Evolutionary conservation across 2,329 filamentous ascomycete genomes (phyloP), one percentile per base, ranked within the genome.

Genomic region (Knufia petricola): DNA sequence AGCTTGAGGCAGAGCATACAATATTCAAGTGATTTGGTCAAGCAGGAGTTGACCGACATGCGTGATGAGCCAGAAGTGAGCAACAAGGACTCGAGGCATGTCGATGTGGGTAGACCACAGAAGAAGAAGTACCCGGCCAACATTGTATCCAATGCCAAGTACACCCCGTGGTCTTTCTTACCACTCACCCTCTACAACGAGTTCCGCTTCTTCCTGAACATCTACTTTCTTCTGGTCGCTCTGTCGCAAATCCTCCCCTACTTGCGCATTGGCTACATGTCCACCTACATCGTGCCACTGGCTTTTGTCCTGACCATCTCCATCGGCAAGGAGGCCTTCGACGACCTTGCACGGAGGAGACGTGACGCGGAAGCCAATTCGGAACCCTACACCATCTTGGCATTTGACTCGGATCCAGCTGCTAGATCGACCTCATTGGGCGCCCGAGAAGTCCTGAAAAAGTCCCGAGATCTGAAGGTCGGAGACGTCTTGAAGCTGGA

Each of bases 181-280:
- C 94, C 94, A 2, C 76, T 90, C 46, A 98, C 92, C 0, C 73
- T 98, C 19, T 98, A 95, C 69, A 96, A 96, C 69, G 92, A 98
- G 64, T 98, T 98, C 65, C 95, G 90, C 51, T 98, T 96, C 72
- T 98, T 98, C 70, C 95, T 98, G 75, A 98, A 98, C 75, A 87
- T 96, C 74, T 98, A 98, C 65, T 98, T 98, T 65, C 74, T 98
- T 49, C 80, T 96, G 21, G 92, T 98, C 43, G 94, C 92, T 4
- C 69, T 96, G 43, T 96, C 90, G 31, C 92, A 98, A 68, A 82
- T 87, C 37, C 89, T 98, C 60, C 89, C 88, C 3, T 78, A 85
- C 19, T 70, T 98, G 48, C 81, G 88, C 48, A 95, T 98, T 56
- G 92, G 92, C 49, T 96, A 95, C 65, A 77, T 98, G 52, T 86